Conservation (phyloP, 257 asterid species). For the Ophiorrhiza pumila region DNA sequence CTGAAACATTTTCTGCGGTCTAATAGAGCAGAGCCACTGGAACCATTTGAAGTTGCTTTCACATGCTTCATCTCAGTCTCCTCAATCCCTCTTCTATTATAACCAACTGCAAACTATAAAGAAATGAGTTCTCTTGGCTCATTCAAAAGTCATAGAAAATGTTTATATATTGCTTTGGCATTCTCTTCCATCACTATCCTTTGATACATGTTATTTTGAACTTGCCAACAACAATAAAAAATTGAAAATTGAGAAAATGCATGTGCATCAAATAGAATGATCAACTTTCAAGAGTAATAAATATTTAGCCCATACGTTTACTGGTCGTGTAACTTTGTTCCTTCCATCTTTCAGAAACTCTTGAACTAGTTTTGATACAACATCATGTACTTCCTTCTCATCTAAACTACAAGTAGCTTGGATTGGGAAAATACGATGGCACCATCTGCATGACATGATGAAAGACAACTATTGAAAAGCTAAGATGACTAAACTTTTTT, state of each 20-base stretch:
- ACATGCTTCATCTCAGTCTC: slow-evolving; percentile 36
- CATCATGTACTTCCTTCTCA: slow-evolving; percentile 33
- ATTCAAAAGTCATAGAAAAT: neutral
- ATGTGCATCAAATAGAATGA: neutral
- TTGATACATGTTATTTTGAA: neutral
- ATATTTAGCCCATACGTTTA: slow-evolving; percentile 31
- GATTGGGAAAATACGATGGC: slow-evolving; percentile 49
- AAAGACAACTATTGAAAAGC: neutral
- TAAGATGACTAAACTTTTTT: neutral
- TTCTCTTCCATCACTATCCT: neutral
- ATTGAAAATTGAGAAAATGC: neutral
- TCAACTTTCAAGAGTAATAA: neutral
- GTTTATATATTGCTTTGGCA: neutral
- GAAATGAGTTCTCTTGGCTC: neutral
- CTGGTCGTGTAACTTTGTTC: slow-evolving; percentile 24
- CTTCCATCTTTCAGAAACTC: slow-evolving; percentile 26
- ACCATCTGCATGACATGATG: slow-evolving; percentile 40
- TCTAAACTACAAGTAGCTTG: slow-evolving; percentile 42
- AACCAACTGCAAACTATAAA: slow-evolving; percentile 54
- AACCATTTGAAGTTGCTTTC: slow-evolving; percentile 14
- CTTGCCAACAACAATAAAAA: neutral
- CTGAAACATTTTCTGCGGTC: slow-evolving; percentile 44
- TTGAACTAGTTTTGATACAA: slow-evolving; percentile 36
- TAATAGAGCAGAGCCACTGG: slow-evolving; percentile 21
- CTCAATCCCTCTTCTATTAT: slow-evolving; percentile 49